phyloP scores from a whole-genome alignment of 164 flowering plant genomes.

The Chimonanthus salicifolius region DNA sequence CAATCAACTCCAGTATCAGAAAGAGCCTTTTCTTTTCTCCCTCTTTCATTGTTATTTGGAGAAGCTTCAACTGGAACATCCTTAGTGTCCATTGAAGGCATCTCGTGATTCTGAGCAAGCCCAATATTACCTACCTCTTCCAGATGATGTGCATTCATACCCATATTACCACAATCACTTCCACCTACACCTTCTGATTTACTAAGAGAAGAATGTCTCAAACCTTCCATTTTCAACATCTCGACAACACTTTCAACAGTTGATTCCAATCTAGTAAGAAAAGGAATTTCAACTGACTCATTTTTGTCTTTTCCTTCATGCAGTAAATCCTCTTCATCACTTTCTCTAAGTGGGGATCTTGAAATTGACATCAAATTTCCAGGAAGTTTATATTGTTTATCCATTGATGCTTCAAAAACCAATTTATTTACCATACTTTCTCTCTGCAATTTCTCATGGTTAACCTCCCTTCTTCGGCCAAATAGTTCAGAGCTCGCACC shows the following conservation, averaged over 20 bases:
- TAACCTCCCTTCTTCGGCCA: conserved; percentile 15
- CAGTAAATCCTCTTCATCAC: conserved; percentile 13
- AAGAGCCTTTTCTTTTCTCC: conserved; percentile 42
- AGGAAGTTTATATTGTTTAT: conserved; percentile 10
- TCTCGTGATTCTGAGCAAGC: neutral
- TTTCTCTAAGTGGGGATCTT: neutral
- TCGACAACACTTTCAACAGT: conserved; percentile 47
- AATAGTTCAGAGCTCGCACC: conserved; percentile 9
- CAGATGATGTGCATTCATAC: conserved; percentile 15
- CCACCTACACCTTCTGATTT: conserved; percentile 2
- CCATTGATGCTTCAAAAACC: conserved; percentile 18
- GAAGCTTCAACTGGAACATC: conserved; percentile 18
- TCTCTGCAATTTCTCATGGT: conserved; percentile 9
- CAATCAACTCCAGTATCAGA: conserved; percentile 33
- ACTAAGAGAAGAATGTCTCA: neutral
- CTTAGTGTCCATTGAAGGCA: neutral
- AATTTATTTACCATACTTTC: conserved; percentile 10
- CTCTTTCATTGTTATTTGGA: conserved; percentile 24
- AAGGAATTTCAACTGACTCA: neutral
- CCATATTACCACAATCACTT: conserved; percentile 14
- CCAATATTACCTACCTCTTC: conserved; percentile 14
- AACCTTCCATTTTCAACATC: conserved; percentile 4
- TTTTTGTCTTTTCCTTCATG: conserved; percentile 14
- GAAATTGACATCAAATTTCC: conserved; percentile 6
- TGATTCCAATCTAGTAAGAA: conserved; percentile 30